Base-by-base conservation (phyloP, 2,329 filamentous ascomycete species). In the Chrysoporthe austroafricana region DNA sequence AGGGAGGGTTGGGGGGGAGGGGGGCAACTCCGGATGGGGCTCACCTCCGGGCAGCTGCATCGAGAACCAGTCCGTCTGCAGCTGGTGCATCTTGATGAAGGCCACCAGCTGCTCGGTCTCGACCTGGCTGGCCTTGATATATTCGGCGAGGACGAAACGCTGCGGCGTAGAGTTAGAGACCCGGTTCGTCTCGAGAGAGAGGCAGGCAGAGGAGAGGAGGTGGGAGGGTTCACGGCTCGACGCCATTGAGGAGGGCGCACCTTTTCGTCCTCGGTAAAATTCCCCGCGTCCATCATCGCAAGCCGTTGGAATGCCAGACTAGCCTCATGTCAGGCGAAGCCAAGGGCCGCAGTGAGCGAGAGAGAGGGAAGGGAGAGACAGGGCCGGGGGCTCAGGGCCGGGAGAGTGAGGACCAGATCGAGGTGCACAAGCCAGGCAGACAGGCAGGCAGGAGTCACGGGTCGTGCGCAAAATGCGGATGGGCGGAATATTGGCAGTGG, bases 81-180 rank as follows among this genome's bases (percentile, higher is more conserved):
- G 71, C 13, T 71, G 71, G 59, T 73, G 72, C 36, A 68, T 57
- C 63, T 76, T 81, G 71, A 88, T 78, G 69, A 88, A 86, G 14
- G 77, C 76, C 26, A 82, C 80, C 42, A 88, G 75, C 21, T 74
- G 75, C 13, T 78, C 74, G 34, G 86, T 74, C 66, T 85, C 81
- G 68, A 87, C 76, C 42, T 79, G 76, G 77, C 85, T 88, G 69
- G 80, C 80, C 72, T 87, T 88, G 76, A 88, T 84, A 72, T 87
- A 84, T 76, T 88, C 86, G 66, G 81, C 84, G 66, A 88, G 80
- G 69, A 88, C 78, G 73, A 86, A 86, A 70, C 85, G 84, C 86
- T 88, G 73, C n/a, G 60, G 56, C 67, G 18, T n/a, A 54, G 58
- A 50, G 48, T 65, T 11, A 58, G 48, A 64, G 18, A 56, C 3